phyloP scores from a whole-genome alignment of 345 rosid species.

The Hypericum perforatum region DNA sequence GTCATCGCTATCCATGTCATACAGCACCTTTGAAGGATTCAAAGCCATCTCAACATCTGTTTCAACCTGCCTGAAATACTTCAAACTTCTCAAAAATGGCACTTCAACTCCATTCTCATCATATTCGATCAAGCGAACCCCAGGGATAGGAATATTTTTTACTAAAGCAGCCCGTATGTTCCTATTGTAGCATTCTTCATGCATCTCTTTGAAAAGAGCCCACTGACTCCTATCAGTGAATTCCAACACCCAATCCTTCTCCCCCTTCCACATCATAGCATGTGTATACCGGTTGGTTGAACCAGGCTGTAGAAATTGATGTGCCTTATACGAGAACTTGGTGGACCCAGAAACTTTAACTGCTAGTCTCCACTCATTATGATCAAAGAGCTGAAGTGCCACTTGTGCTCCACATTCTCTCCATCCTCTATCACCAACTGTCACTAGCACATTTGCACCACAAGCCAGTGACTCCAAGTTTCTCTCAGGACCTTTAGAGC shows the following conservation, averaged over 20 bases:
- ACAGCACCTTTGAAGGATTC: conserved; percentile 59
- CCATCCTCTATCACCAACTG: conserved; percentile 79
- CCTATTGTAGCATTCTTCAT: conserved; percentile 90
- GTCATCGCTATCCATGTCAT: conserved; percentile 98
- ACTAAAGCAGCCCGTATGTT: conserved; percentile 74
- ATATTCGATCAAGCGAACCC: conserved; percentile 57
- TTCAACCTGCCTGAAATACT: conserved; percentile 68
- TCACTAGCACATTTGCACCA: conserved; percentile 65
- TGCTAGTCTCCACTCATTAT: conserved; percentile 87
- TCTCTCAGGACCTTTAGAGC: conserved; percentile 42
- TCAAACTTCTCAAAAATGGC: conserved; percentile 39
- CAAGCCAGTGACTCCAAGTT: conserved; percentile 57
- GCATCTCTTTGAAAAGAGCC: conserved; percentile 91
- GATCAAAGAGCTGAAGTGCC: conserved; percentile 60
- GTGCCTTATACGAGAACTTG: conserved; percentile 70
- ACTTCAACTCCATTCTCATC: conserved; percentile 41
- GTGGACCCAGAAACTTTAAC: conserved; percentile 62
- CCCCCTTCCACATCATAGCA: conserved; percentile 99
- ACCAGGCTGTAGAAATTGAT: conserved; percentile 90
- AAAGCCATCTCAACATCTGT: conserved; percentile 93
- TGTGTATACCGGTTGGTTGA: conserved; percentile 85
- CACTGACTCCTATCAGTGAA: conserved; percentile 89
- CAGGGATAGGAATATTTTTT: conserved; percentile 92
- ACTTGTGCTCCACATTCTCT: conserved; percentile 77
- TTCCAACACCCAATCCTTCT: conserved; percentile 89